Conservation (phyloP, 768 basidiomycete genomes). For the Gyrodon lividus region DNA sequence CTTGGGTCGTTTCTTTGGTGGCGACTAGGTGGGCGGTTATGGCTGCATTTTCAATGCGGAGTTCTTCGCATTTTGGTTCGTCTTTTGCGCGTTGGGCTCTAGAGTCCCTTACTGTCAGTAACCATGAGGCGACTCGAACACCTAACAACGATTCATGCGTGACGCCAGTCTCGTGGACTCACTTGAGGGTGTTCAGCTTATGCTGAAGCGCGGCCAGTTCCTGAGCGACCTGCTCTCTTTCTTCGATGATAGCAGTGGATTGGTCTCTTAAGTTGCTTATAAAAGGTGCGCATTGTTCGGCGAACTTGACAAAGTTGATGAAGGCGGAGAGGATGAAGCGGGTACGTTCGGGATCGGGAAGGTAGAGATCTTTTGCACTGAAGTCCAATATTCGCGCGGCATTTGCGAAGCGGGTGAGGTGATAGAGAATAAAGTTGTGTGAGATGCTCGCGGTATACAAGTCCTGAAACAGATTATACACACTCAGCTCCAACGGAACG, state of each 20-base stretch:
- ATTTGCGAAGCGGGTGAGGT: slow-evolving; percentile 71
- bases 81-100: slow-evolving; percentile 67
- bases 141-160: no score
- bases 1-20: slow-evolving; percentile 63
- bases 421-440: slow-evolving; percentile 65
- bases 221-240: slow-evolving; percentile 57
- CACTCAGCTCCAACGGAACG: not conserved
- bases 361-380: slow-evolving; percentile 66
- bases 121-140: no score
- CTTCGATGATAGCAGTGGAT: slow-evolving; percentile 53
- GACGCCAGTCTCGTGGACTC: slow-evolving; percentile 17
- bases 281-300: slow-evolving; percentile 67
- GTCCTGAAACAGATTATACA: slow-evolving; percentile 46
- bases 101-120: not conserved
- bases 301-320: slow-evolving; percentile 92
- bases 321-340: slow-evolving; percentile 78
- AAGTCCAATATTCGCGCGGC: slow-evolving; percentile 79
- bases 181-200: slow-evolving; percentile 59
- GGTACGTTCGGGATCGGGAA: slow-evolving; percentile 74
- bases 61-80: slow-evolving; percentile 62
- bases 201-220: slow-evolving; percentile 49
- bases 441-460: slow-evolving; percentile 58
- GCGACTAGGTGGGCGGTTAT: slow-evolving; percentile 66
- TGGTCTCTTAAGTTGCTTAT: slow-evolving; percentile 60
- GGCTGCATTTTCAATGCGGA: slow-evolving; percentile 58